Conservation (phyloP, 768 basidiomycete genomes). For the Tricholoma sp. region DNA sequence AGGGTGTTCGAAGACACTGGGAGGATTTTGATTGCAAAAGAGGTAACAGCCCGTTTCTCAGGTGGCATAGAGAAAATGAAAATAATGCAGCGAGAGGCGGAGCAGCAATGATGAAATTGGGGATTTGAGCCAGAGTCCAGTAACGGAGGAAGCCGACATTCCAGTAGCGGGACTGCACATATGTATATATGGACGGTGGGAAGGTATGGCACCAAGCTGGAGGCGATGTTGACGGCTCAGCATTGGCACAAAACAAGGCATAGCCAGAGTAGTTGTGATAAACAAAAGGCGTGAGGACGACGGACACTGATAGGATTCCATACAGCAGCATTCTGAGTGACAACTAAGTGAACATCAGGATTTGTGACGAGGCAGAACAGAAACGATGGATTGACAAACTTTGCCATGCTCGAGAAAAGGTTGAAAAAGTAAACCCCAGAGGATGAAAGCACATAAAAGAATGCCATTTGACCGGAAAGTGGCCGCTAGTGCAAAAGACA, state of each 20-base stretch:
- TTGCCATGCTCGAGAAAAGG: slow-evolving; percentile 38
- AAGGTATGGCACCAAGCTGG: slow-evolving; percentile 59
- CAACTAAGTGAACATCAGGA: slow-evolving; percentile 25
- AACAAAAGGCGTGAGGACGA: slow-evolving; percentile 63
- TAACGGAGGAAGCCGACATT: slow-evolving; percentile 79
- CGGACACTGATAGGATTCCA: slow-evolving; percentile 34
- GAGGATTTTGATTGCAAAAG: not conserved
- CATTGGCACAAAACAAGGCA: slow-evolving; percentile 51
- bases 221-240: slow-evolving; percentile 8
- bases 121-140: slow-evolving; percentile 78
- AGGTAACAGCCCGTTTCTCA: slow-evolving; percentile 11
- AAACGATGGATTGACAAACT: slow-evolving; percentile 19
- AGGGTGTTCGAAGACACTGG: not conserved
- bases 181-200: slow-evolving; percentile 72
- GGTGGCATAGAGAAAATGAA: slow-evolving; percentile 32
- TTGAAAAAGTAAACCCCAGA: slow-evolving; percentile 66
- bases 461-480: slow-evolving; percentile 77
- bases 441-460: slow-evolving; percentile 68
- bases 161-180: slow-evolving; percentile 88
- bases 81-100: slow-evolving; percentile 60
- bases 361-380: not conserved
- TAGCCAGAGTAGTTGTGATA: slow-evolving; percentile 70
- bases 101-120: slow-evolving; percentile 79
- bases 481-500: slow-evolving; percentile 60
- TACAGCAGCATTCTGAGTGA: slow-evolving; percentile 25